Base-by-base conservation (phyloP, 345 rosid genomes). In the Hirschfeldia incana region DNA sequence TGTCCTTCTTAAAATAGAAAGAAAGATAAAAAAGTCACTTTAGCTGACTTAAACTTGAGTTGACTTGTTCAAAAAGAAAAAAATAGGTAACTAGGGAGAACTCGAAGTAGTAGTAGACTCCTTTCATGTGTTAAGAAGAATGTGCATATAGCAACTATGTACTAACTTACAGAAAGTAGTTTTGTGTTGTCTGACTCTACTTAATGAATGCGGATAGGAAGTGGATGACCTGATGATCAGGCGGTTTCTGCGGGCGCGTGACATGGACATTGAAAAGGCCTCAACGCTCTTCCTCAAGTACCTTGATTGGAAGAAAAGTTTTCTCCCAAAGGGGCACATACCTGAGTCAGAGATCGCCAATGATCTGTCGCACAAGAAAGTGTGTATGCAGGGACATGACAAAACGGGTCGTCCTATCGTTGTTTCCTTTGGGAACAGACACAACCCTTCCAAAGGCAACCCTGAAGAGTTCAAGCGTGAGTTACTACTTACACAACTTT, bases 171-270 rank as follows among this genome's bases (percentile, higher is more conserved):
- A 53, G 3, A 42, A 42, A 42, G n/a, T 53, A 6, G 26, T 16
- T 53, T 16, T 16, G 28, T 55, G 21, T 21, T 21, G 21, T 21
- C 21, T 21, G 21, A 21, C 21, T 21, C 21, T 21, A 21, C 21
- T 21, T 21, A 21, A 10, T 10, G 61, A 17, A 55, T 15, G 21
- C 21, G 28, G 28, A 21, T 33, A 60, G 98, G 91, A 91, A 59
- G 89, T 73, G 59, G 97, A 92, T 83, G 98, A 94, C 81, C 83
- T 85, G 29, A 88, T 84, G 94, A 75, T 94, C 68, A 70, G 97
- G 77, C 83, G 98, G 83, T 94, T 94, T 82, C 80, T 94, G 66
- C 80, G 94, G 26, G 98, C 98, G 70, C 90, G 98, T 15, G 95
- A 94, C 71, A 81, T 87, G 0, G 98, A 94, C 76, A 84, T 94